These are phyloP conservation scores for Phaeotremella fagi DNA, from an alignment of 768 basidiomycete genomes.

Conservation along the genomic window DNA sequence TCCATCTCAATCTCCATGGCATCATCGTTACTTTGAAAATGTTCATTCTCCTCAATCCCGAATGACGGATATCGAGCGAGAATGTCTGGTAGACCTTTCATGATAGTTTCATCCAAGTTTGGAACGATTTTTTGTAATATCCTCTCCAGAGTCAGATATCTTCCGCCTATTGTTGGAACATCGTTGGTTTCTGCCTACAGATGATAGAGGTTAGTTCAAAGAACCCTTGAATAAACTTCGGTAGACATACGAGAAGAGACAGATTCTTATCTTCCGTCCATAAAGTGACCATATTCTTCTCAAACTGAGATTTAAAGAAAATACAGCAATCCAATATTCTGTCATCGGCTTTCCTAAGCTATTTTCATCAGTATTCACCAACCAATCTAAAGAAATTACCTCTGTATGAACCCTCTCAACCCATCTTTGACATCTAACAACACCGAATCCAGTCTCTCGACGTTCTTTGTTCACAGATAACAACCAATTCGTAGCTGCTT, in stretches of 20 bases:
- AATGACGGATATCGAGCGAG: neutral
- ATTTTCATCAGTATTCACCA: neutral
- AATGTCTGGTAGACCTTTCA: neutral
- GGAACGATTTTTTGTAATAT: neutral
- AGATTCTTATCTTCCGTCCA: conserved; percentile 40
- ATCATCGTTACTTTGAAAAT: neutral
- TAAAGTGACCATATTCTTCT: conserved; percentile 13
- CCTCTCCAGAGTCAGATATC: neutral
- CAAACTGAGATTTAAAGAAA: conserved; percentile 13
- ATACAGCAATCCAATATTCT: conserved; percentile 37
- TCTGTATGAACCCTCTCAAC: conserved; percentile 13
- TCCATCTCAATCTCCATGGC: conserved; percentile 14
- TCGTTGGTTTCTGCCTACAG: conserved; percentile 21
- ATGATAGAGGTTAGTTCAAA: neutral
- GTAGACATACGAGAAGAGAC: conserved; percentile 18
- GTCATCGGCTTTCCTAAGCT: conserved; percentile 28
- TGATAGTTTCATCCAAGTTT: conserved; percentile 1
- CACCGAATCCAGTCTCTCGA: conserved; percentile 10
- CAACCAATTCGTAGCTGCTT: conserved; percentile 17
- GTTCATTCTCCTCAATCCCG: neutral
- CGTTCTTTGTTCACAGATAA: conserved; percentile 7
- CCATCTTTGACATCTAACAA: conserved; percentile 28
- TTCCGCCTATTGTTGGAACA: conserved; percentile 17
- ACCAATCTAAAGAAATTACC: conserved; percentile 2
- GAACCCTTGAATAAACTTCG: too few relatives aligned